Evolutionary conservation across 768 basidiomycete genomes (phyloP), one percentile per base, ranked within the genome.

Genomic region (Agaricus blazei): DNA sequence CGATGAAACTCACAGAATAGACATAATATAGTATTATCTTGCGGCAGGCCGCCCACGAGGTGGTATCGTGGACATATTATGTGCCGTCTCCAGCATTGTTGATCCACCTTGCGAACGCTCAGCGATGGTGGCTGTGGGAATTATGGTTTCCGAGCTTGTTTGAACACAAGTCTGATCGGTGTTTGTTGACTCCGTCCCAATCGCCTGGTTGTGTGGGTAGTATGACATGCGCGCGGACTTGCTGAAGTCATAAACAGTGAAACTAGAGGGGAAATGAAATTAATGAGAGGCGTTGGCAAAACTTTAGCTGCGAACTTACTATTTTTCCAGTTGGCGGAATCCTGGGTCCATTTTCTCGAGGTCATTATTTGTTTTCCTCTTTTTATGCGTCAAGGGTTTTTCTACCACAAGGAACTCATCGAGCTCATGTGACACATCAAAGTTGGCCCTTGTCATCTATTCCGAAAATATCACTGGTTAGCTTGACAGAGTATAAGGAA

Each of bases 371-470:
- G 83, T 85, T 66, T 96, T 98, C 36, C 97, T 86, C 70, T 93
- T 97, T 44, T 89, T 78, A 59, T 95, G 93, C 54, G 93, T 97
- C 53, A 98, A 73, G n/a, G 96, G 96, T 68, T 98, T 98, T 72
- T 98, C 96, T 51, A 95, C 95, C 80, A 98, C 83, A 65, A 99
- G 70, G 64, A 98, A 89, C 68, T 99, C 97, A 67, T 99, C 95
- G 9, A 99, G 81, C 73, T 98, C 97, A 65, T 98, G 94, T 36
- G 93, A 85, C 37, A 97, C 88, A 66, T 99, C 96, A 69, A 98
- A 99, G 69, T 99, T 98, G n/a, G 94, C 91, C 70, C 88, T 88
- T 68, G 95, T 94, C 70, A 88, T 84, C 95, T 99, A 65, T 57
- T 1, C 8, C 34, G 41, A 48, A 54, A 41, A 57, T 9, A 34